Evolutionary conservation across 169 alveolate genomes (phyloP).

Genomic region (Plasmodium coatneyi): DNA sequence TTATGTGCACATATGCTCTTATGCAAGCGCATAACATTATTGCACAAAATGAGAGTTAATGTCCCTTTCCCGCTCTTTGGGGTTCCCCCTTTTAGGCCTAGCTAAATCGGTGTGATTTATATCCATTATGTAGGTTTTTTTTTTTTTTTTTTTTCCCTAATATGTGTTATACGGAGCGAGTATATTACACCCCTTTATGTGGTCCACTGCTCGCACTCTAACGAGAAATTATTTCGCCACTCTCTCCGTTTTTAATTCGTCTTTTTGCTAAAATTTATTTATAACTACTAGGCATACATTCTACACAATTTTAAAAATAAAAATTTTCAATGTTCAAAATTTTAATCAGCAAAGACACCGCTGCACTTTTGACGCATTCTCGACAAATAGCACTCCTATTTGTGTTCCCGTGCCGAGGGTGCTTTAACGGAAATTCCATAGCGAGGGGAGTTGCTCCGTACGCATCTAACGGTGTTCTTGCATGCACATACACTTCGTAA

Average conservation of each 20-base stretch:
- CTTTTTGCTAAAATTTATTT: conserved; percentile 31
- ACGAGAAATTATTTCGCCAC: conserved; percentile 2
- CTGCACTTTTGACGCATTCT: not conserved
- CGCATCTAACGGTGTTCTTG: not conserved
- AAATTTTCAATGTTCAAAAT: not conserved
- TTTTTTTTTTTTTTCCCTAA: not conserved
- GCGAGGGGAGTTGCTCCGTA: not conserved
- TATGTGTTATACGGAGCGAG: not conserved
- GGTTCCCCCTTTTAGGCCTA: conserved; percentile 33
- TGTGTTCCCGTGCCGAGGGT: not conserved
- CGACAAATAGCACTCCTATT: not conserved
- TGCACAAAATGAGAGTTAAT: not conserved
- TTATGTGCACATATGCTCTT: not conserved
- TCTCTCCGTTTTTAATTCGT: not conserved
- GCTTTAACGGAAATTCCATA: not conserved
- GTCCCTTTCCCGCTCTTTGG: not conserved
- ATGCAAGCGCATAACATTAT: not conserved
- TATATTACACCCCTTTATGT: not conserved
- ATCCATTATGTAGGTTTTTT: not conserved
- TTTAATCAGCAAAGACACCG: not conserved
- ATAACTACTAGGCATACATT: not conserved
- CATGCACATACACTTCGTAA: conserved; percentile 2
- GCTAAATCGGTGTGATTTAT: conserved; percentile 55
- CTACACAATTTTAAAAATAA: not conserved
- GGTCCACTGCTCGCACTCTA: not conserved